Base-by-base conservation (phyloP, 2,329 filamentous ascomycete species). In the Ophiostoma angusticollis region DNA sequence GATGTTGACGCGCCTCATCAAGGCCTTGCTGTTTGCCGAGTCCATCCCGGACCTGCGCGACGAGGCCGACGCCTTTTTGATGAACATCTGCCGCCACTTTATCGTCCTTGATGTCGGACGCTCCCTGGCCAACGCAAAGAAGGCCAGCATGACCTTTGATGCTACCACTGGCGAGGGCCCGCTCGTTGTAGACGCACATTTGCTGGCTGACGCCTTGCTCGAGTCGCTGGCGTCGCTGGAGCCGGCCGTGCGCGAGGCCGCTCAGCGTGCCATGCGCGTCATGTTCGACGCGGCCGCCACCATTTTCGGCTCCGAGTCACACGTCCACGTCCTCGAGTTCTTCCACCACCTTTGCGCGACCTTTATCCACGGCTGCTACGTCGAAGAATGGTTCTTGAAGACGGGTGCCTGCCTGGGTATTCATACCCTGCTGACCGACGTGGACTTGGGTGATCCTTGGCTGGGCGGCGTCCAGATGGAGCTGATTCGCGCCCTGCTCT, bases 301-400 rank as follows among this genome's bases (percentile, higher is more conserved):
- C 7, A 84, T 98, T 24, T 85, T 96, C 47, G 87, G 87, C 3
- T 76, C 74, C 1, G 65, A 78, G 28, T 71, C 70, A 17, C 72
- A 81, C 38, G 78, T 87, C 23, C 75, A 83, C 24, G 78, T 77
- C 40, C 68, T 98, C 8, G 76, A 80, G 1, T 84, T 98, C 59
- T 98, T 98, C 61, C 72, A 70, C 42, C 79, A 89, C 51, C 67
- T 98, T 6, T 80, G 81, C 28, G 81, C 77, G 44, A 79, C 78
- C 1, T 94, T 96, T 56, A 91, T 84, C 50, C 91, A 98, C 56
- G 86, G 84, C 47, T 98, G 91, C 57, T 87, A 95, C 51, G 86
- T 91, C 51, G 89, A 98, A 56, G 91, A 98, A 52, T 99, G 93
- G 91, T 98, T 94, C 54, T 87, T 87, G 37, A 98, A 99, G 60